Evolutionary conservation across 2,329 filamentous ascomycete genomes (phyloP).

Genomic region (Cordyceps pruinosa): DNA sequence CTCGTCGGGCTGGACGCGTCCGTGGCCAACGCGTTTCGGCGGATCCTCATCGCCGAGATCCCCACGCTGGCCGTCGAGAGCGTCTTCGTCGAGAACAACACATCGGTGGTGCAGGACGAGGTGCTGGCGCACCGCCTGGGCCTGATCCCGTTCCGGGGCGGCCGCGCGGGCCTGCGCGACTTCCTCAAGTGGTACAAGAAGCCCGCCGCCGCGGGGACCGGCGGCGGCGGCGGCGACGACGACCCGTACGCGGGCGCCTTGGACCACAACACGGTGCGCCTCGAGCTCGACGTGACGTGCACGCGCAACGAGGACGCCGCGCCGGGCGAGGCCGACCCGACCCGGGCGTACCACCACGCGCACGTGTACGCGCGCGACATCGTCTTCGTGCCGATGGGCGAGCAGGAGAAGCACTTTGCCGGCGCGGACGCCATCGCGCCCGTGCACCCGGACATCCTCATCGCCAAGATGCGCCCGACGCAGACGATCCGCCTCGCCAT

Average conservation of each 20-base stretch:
- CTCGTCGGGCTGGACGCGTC: slow-evolving; percentile 87
- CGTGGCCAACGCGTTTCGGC: slow-evolving; percentile 93
- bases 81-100: slow-evolving; percentile 93
- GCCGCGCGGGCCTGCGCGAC: slow-evolving; percentile 64
- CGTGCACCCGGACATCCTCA: slow-evolving; percentile 84
- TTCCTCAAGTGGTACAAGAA: slow-evolving; percentile 80
- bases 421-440: slow-evolving; percentile 64
- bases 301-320: slow-evolving; percentile 68
- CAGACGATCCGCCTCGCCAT: slow-evolving; percentile 81
- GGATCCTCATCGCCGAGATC: slow-evolving; percentile 91
- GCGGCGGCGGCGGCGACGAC: too few relatives aligned
- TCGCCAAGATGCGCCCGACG: slow-evolving; percentile 87
- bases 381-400: slow-evolving; percentile 66
- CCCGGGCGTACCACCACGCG: slow-evolving; percentile 77
- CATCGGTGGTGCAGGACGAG: slow-evolving; percentile 95
- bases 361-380: slow-evolving; percentile 77
- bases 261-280: slow-evolving; percentile 82
- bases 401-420: slow-evolving; percentile 62
- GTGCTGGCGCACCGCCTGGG: slow-evolving; percentile 86
- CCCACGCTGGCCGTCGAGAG: slow-evolving; percentile 90
- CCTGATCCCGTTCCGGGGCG: slow-evolving; percentile 80
- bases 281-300: slow-evolving; percentile 73
- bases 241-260: slow-evolving; percentile 51
- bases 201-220: slow-evolving; percentile 54
- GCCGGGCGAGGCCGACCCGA: slow-evolving; percentile 69